These are phyloP conservation scores for Cyclostephanos invisitatus DNA, from an alignment of 108 stramenopile genomes.

Conservation along the genomic window DNA sequence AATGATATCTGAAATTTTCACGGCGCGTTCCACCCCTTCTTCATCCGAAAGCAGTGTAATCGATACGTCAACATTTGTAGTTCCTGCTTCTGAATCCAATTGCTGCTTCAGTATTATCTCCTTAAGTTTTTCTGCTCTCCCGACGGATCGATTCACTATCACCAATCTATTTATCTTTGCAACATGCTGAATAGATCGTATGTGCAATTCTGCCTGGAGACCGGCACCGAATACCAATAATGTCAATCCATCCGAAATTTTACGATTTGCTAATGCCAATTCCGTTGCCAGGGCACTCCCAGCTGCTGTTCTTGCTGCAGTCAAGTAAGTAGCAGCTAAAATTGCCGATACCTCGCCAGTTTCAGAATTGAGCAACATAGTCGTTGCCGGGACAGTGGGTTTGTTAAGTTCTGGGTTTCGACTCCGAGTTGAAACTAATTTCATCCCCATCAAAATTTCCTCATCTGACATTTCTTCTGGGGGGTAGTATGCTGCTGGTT, in stretches of 20 bases:
- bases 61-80: slow-evolving; percentile 25
- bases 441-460: slow-evolving; percentile 65
- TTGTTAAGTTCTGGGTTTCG: slow-evolving; percentile 61
- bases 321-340: slow-evolving; percentile 76
- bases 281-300: slow-evolving; percentile 74
- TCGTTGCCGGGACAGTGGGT: slow-evolving; percentile 74
- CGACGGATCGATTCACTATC: slow-evolving; percentile 69
- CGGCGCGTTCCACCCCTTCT: slow-evolving; percentile 34
- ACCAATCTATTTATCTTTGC: slow-evolving; percentile 55
- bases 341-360: slow-evolving; percentile 73
- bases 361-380: slow-evolving; percentile 64
- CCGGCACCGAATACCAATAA: slow-evolving; percentile 83
- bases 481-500: slow-evolving; percentile 73
- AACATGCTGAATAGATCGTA: slow-evolving; percentile 58
- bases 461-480: background rate
- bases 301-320: slow-evolving; percentile 80
- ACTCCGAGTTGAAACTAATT: slow-evolving; percentile 63
- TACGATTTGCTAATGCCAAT: slow-evolving; percentile 30
- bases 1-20: slow-evolving; percentile 67
- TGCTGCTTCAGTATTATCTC: slow-evolving; percentile 24
- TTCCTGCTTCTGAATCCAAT: slow-evolving; percentile 2
- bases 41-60: slow-evolving; percentile 46
- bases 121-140: slow-evolving; percentile 56
- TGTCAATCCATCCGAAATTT: slow-evolving; percentile 27
- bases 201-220: slow-evolving; percentile 76